Evolutionary conservation across 495 filamentous ascomycete species (phyloP).

Genomic region (Collariella sp.): DNA sequence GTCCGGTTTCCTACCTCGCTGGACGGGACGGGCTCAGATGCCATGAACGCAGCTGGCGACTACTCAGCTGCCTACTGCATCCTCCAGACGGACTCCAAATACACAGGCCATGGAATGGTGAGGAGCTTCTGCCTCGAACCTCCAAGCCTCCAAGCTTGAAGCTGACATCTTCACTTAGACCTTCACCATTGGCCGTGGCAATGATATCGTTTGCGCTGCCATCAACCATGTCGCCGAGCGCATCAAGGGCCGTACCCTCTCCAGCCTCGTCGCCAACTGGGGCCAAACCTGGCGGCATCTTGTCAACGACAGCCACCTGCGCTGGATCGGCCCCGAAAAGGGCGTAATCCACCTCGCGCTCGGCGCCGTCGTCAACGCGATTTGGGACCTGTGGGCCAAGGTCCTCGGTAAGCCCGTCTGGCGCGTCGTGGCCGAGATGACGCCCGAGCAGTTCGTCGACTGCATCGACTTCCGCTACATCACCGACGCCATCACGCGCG

Average conservation of each 20-base stretch:
- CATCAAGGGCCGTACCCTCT: constrained; percentile 62
- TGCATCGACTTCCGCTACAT: constrained; percentile 94
- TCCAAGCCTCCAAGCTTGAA: not conserved
- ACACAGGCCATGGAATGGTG: constrained; percentile 84
- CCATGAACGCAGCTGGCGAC: constrained; percentile 93
- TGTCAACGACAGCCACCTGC: constrained; percentile 79
- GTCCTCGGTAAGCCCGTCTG: constrained; percentile 78
- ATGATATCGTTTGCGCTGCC: constrained; percentile 84
- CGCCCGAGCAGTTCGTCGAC: constrained; percentile 71
- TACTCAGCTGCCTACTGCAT: constrained; percentile 93
- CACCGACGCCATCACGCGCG: constrained; percentile 82
- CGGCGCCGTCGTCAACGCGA: constrained; percentile 81
- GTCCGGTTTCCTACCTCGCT: constrained; percentile 92
- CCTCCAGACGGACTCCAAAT: constrained; percentile 65
- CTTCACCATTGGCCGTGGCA: constrained; percentile 93
- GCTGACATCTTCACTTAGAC: constrained; percentile 44
- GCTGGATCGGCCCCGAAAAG: constrained; percentile 95
- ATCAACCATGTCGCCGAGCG: constrained; percentile 69
- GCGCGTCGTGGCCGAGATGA: constrained; percentile 84
- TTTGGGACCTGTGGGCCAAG: constrained; percentile 96
- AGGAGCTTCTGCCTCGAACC: constrained; percentile 2
- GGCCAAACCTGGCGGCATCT: constrained; percentile 86
- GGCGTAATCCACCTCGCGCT: constrained; percentile 90
- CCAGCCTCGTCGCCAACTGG: constrained; percentile 70
- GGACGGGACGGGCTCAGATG: constrained; percentile 91